Conservation (phyloP, 164 flowering plant genomes). For the Stephania yunnanensis region DNA sequence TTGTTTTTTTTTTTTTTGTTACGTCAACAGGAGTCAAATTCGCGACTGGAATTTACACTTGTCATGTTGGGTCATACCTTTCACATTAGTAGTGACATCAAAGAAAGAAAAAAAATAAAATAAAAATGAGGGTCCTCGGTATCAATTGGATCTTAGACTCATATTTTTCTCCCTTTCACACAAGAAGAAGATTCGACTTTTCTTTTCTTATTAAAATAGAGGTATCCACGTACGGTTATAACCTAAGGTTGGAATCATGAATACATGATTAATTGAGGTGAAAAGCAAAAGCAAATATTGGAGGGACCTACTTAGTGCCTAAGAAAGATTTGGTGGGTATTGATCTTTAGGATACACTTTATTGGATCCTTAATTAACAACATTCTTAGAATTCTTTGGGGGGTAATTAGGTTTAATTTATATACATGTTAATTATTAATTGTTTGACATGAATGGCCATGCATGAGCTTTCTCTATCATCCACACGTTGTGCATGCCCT, state of each 20-base stretch:
- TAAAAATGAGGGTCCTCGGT: no score
- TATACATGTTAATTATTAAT: background rate
- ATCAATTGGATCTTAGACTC: background rate
- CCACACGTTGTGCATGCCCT: slow-evolving; percentile 3
- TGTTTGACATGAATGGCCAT: slow-evolving; percentile 7
- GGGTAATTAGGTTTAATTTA: slow-evolving; percentile 1
- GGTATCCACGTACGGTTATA: background rate
- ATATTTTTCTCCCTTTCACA: no score
- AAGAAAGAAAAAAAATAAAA: no score
- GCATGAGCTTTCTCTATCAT: slow-evolving; percentile 5
- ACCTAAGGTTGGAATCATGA: slow-evolving; percentile 13
- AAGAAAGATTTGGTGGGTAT: background rate
- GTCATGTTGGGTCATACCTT: no score
- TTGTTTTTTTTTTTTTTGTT: no score
- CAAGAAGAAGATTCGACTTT: background rate
- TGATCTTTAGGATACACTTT: background rate
- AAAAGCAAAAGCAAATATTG: background rate
- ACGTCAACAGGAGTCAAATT: no score
- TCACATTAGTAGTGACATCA: no score
- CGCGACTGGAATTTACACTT: no score
- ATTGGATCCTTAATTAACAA: slow-evolving; percentile 7
- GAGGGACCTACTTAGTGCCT: background rate
- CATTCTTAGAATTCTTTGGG: slow-evolving; percentile 11
- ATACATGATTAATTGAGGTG: slow-evolving; percentile 10
- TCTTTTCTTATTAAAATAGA: background rate